phyloP scores from a whole-genome alignment of 306 rosid species.

The Vigna mungo region DNA sequence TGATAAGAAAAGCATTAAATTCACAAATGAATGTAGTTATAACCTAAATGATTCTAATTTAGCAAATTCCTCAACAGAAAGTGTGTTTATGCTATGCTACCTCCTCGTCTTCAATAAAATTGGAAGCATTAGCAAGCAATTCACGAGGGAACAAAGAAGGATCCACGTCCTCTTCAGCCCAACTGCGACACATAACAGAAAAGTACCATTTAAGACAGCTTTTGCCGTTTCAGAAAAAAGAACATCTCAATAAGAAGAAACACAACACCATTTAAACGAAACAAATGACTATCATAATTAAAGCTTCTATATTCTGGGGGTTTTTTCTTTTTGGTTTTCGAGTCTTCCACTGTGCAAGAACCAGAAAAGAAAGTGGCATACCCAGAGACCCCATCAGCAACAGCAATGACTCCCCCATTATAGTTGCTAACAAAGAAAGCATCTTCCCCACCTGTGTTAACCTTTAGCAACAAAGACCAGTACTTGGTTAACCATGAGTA shows the following conservation, averaged over 20 bases:
- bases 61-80: slow-evolving; percentile 14
- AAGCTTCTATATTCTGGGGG: not conserved
- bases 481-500: slow-evolving; percentile 33
- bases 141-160: slow-evolving; percentile 89
- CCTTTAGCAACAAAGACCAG: slow-evolving; percentile 59
- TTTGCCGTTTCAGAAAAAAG: not conserved
- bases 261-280: not conserved
- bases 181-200: slow-evolving; percentile 51
- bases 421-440: slow-evolving; percentile 80
- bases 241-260: slow-evolving; percentile 25
- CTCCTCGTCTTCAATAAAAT: slow-evolving; percentile 71
- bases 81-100: slow-evolving; percentile 47
- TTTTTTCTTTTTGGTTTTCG: not conserved
- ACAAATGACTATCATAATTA: not conserved
- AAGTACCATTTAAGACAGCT: slow-evolving; percentile 7
- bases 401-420: slow-evolving; percentile 82
- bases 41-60: not conserved
- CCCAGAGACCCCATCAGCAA: slow-evolving; percentile 99
- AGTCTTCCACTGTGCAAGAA: slow-evolving; percentile 8
- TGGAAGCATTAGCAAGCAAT: slow-evolving; percentile 71
- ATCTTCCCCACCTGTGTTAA: slow-evolving; percentile 93
- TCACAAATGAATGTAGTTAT: not conserved
- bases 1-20: not conserved
- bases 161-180: slow-evolving; percentile 93
- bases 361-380: slow-evolving; percentile 47